phyloP scores from a whole-genome alignment of 2,329 filamentous ascomycete genomes.

The Cladophialophora exuberans region DNA sequence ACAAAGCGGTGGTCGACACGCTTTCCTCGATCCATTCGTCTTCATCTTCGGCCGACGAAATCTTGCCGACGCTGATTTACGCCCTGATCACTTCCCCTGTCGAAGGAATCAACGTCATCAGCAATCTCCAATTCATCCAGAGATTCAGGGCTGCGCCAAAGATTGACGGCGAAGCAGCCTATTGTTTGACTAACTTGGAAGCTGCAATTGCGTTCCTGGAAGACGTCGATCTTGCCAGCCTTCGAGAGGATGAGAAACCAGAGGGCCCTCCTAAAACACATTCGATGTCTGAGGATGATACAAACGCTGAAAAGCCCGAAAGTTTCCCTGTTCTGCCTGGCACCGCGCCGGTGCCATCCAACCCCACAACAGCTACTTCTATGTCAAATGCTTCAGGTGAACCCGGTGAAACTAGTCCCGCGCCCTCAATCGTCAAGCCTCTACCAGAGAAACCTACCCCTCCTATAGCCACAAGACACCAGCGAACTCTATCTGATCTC shows the following conservation, averaged over 20 bases:
- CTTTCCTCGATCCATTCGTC: slow-evolving; percentile 67
- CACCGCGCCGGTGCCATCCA: slow-evolving; percentile 13
- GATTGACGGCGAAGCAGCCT: slow-evolving; percentile 90
- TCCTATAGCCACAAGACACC: slow-evolving; percentile 55
- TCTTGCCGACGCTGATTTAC: slow-evolving; percentile 95
- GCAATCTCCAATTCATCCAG: slow-evolving; percentile 94
- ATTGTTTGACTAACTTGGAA: slow-evolving; percentile 94
- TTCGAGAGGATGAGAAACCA: slow-evolving; percentile 77
- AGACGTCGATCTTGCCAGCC: slow-evolving; percentile 88
- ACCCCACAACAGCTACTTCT: slow-evolving; percentile 23
- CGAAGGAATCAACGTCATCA: slow-evolving; percentile 84
- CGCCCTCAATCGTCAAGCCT: slow-evolving; percentile 32
- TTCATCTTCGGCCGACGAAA: slow-evolving; percentile 90
- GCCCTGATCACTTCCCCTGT: slow-evolving; percentile 88
- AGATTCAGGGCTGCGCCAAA: slow-evolving; percentile 83
- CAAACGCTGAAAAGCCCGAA: slow-evolving; percentile 23
- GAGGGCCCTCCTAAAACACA: slow-evolving; percentile 65
- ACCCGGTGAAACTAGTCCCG: slow-evolving; percentile 28
- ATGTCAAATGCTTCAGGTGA: slow-evolving; percentile 36
- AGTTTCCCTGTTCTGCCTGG: slow-evolving; percentile 33
- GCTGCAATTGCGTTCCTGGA: slow-evolving; percentile 93
- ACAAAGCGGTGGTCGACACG: slow-evolving; percentile 94
- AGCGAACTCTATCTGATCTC: slow-evolving; percentile 79
- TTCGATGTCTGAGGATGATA: slow-evolving; percentile 51
- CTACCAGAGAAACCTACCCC: slow-evolving; percentile 20